Conservation (phyloP, 164 flowering plant genomes). For the Stephania japonica region DNA sequence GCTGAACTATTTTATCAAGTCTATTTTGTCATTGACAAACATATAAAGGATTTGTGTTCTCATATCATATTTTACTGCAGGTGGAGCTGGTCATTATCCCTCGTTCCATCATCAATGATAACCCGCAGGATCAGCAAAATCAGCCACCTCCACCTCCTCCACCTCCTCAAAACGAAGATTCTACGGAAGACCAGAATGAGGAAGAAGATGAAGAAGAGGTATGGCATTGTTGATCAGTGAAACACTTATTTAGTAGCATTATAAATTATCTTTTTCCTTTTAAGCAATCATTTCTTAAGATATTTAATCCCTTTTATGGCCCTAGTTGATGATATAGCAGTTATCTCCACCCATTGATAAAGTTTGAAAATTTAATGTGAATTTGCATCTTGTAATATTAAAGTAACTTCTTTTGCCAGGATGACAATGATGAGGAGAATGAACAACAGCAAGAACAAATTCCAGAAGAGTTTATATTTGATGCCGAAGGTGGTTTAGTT, state of each 20-base stretch:
- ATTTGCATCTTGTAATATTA: not conserved
- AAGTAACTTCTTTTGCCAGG: conserved; percentile 37
- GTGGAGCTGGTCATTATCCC: conserved; percentile 96
- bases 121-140: conserved; percentile 81
- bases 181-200: conserved; percentile 71
- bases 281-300: not conserved
- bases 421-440: conserved; percentile 73
- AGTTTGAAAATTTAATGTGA: not conserved
- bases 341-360: not conserved
- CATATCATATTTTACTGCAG: conserved; percentile 28
- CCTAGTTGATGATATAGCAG: not conserved
- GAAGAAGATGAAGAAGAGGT: conserved; percentile 75
- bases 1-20: not conserved
- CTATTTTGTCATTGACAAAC: not conserved
- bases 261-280: not conserved
- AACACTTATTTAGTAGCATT: conserved; percentile 7
- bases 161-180: conserved; percentile 86
- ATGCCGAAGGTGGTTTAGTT: conserved; percentile 95
- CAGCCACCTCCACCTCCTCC: conserved; percentile 94
- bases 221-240: conserved; percentile 1
- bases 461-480: conserved; percentile 96
- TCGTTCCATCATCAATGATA: conserved; percentile 72
- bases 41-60: not conserved
- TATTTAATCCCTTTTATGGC: not conserved
- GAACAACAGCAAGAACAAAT: conserved; percentile 80